These are phyloP conservation scores for Plenodomus biglobosus DNA, from an alignment of 2,329 filamentous ascomycete genomes.

Conservation along the genomic window DNA sequence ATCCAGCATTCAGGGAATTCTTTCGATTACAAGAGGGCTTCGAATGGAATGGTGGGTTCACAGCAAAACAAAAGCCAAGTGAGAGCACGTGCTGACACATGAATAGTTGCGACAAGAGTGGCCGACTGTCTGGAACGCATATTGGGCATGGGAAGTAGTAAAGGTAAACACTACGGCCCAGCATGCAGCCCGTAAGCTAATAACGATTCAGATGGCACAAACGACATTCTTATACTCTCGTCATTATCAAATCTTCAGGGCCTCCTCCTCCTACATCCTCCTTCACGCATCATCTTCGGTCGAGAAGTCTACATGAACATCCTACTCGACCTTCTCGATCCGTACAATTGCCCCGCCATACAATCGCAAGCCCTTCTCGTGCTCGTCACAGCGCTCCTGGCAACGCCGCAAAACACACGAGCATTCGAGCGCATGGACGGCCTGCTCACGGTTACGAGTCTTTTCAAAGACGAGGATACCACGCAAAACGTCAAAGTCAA, in stretches of 20 bases:
- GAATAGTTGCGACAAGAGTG: slow-evolving; percentile 73
- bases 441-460: slow-evolving; percentile 83
- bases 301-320: slow-evolving; percentile 95
- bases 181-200: neutral
- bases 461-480: slow-evolving; percentile 88
- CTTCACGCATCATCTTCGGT: slow-evolving; percentile 82
- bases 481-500: slow-evolving; percentile 89
- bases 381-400: slow-evolving; percentile 84
- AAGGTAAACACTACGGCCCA: slow-evolving; percentile 17
- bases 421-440: slow-evolving; percentile 92
- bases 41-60: slow-evolving; percentile 77
- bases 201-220: slow-evolving; percentile 64
- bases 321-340: slow-evolving; percentile 90
- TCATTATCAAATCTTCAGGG: slow-evolving; percentile 90
- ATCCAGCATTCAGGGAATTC: slow-evolving; percentile 92
- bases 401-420: slow-evolving; percentile 82
- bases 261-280: slow-evolving; percentile 81
- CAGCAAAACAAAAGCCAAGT: neutral
- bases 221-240: slow-evolving; percentile 84
- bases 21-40: slow-evolving; percentile 97
- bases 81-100: neutral
- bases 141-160: slow-evolving; percentile 71
- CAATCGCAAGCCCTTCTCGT: slow-evolving; percentile 88
- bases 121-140: slow-evolving; percentile 84
- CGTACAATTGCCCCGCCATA: slow-evolving; percentile 83